Evolutionary conservation across 2,329 filamentous ascomycete species (phyloP), one percentile per base, ranked within the genome.

Genomic region (Colletotrichum falcatum): DNA sequence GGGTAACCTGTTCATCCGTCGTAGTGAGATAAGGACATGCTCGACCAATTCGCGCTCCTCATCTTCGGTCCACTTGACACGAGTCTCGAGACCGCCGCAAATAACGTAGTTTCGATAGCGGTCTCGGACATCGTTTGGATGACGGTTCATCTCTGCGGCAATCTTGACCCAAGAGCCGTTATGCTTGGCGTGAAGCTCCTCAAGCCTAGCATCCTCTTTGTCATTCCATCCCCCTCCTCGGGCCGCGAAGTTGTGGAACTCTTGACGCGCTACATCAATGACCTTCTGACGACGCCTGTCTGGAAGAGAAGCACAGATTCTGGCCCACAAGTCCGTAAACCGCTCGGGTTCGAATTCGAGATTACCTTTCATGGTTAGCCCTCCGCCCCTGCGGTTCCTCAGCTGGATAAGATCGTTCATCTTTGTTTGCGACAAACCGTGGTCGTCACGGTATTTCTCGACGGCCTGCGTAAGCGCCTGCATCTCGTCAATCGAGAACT

Each of bases 21-120:
- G 79, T 56, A 91, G 81, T 8, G 86, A 84, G 14, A 87, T 81
- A 16, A 85, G 79, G 3, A 94, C 87, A 12, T 85, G 83, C 1
- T 81, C 77, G 1, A 83, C 81, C 33, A 93, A 80, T 12, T 77
- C 79, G 0, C 81, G 78, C 75, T 92, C 89, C 74, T 94, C 92
- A 0, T 85, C 82, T 23, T 86, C 79, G 1, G 82, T 83, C 92
- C 92, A 94, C 1, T 81, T 78, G 42, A 87, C 86, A 51, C 83
- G 86, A 14, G 26, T 23, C 39, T 83, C 84, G 66, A 83, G 84
- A 7, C 86, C 83, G 26, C 87, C 87, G 64, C 88, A 90, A 55
- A 90, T 81, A 28, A 92, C 80, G 74, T 91, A 90, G 74, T 93
- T 92, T 48, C 90, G 85, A 83, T 90, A 93, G 4, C 92, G 89